Base-by-base conservation (phyloP, 169 alveolate species). In the Cryptosporidium baileyi region DNA sequence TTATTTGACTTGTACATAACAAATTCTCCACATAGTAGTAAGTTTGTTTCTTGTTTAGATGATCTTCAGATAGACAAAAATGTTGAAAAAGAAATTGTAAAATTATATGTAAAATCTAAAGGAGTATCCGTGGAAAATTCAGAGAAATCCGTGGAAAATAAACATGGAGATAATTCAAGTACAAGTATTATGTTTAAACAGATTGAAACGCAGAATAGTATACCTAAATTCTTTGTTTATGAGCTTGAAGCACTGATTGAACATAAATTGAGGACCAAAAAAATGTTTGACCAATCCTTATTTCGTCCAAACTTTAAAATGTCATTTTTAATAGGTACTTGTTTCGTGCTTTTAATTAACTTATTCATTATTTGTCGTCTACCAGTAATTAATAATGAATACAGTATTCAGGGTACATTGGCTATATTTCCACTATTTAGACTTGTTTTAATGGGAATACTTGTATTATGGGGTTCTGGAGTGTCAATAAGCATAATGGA, bases 401-500 rank as follows among this genome's bases (percentile, higher is more conserved):
- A 85, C 63, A 32, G 80, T 88, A 63, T 57, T 62, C 67, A 67
- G n/a, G 85, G 85, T 0, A 57, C 67, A 22, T 19, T 74, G 17
- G 85, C 94, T 1, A 88, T 88, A 43, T 60, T 91, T 22, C 89
- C 93, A 0, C 34, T 82, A 52, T 91, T 88, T 61, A 45, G 94
- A 28, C 80, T 91, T 45, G 89, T 91, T 54, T 81, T 91, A 44
- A 74, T 89, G 82, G 63, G 61, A 36, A 63, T 89, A 8, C 26
- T 91, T 9, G 80, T 91, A 30, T 80, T 92, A 89, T 91, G 89
- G 82, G 93, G 93, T 9, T 61, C 89, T 32, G 95, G 94, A 2
- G 59, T 91, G 61, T 90, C 93, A 44, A 91, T 90, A 63, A 67
- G 89, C 44, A 85, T 80, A 24, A 91, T 92, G 88, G 95, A 92